Evolutionary conservation across 1,284 basidiomycete species (phyloP).

Genomic region (Boletus mariae): DNA sequence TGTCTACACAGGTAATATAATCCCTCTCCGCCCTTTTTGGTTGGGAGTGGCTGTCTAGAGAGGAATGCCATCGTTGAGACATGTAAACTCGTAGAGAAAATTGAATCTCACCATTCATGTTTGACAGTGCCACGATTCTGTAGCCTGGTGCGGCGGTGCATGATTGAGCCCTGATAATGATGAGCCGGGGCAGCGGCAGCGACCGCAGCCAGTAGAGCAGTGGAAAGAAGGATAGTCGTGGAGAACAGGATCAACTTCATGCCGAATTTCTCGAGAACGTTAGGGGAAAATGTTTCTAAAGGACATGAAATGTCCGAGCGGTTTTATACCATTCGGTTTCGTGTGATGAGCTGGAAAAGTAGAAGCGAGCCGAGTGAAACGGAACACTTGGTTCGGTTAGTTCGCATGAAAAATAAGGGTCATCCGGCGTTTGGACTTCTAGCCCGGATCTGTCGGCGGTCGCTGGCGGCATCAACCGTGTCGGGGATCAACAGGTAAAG

Average conservation of each 20-base stretch:
- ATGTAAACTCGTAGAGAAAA: background rate
- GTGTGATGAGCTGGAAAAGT: background rate
- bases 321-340: slow-evolving; percentile 10
- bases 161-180: background rate
- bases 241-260: slow-evolving; percentile 8
- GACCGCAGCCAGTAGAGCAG: background rate
- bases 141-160: background rate
- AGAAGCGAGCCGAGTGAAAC: background rate
- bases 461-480: background rate
- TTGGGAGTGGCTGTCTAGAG: background rate
- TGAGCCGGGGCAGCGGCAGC: slow-evolving; percentile 3
- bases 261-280: background rate
- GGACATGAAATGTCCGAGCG: background rate
- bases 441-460: background rate
- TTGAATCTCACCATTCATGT: background rate
- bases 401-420: background rate
- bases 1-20: background rate
- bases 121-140: background rate
- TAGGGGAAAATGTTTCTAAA: background rate
- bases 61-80: background rate
- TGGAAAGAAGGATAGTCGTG: slow-evolving; percentile 2
- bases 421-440: background rate
- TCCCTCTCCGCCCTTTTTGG: background rate
- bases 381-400: background rate
- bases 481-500: background rate